Conservation (phyloP, 2,329 filamentous ascomycete genomes). For the Sodiomyces alkalinus region DNA sequence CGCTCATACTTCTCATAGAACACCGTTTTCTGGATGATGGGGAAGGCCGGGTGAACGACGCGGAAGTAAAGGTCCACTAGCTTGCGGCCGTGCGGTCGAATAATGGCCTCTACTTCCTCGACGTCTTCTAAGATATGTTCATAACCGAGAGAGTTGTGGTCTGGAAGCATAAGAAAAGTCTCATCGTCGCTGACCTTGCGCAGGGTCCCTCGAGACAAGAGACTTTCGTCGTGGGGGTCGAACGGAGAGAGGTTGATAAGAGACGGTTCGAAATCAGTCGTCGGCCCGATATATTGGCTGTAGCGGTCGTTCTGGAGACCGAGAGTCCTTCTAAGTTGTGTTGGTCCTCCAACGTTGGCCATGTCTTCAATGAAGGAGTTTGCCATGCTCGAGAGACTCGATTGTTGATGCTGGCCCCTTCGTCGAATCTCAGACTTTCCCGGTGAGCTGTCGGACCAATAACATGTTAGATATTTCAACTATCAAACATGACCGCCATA, state of each 20-base stretch:
- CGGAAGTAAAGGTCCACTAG: conserved; percentile 72
- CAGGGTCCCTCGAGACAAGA: conserved; percentile 51
- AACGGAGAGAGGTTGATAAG: conserved; percentile 69
- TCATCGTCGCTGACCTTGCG: conserved; percentile 64
- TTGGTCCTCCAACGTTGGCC: conserved; percentile 53
- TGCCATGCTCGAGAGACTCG: conserved; percentile 45
- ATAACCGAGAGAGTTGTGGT: conserved; percentile 55
- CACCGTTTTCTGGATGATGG: conserved; percentile 67
- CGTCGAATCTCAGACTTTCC: conserved; percentile 38
- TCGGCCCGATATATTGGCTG: conserved; percentile 71
- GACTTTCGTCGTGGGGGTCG: conserved; percentile 68
- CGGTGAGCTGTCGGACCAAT: conserved; percentile 40
- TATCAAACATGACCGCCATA: conserved; percentile 5
- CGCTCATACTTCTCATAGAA: conserved; percentile 67
- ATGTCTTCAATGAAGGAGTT: conserved; percentile 53
- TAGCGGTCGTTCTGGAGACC: conserved; percentile 66
- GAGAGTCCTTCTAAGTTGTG: conserved; percentile 51
- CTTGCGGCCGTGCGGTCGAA: conserved; percentile 60
- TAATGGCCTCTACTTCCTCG: conserved; percentile 59
- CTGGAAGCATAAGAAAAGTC: conserved; percentile 68
- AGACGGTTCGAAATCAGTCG: conserved; percentile 72
- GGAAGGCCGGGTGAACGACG: conserved; percentile 66
- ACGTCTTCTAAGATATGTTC: conserved; percentile 54
- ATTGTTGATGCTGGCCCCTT: conserved; percentile 36
- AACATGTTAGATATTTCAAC: conserved; percentile 25